A percentile compares a stretch with the other conserved stretches of the same genome.
Conservation (phyloP, 2,329 filamentous ascomycete species). For the Diaporthe aspalathi region DNA sequence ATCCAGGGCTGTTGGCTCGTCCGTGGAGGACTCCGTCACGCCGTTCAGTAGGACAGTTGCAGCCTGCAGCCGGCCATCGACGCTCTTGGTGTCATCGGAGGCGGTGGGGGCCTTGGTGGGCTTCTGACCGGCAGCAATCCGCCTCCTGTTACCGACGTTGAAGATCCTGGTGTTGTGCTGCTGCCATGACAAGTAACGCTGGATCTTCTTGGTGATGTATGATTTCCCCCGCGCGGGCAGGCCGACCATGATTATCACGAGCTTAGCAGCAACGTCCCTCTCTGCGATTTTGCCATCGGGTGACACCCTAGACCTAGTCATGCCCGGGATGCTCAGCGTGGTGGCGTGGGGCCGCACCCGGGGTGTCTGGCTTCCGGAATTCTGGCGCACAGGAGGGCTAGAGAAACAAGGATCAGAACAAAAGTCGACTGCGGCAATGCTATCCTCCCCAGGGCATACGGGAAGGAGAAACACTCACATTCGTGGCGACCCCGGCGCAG, state of each 20-base stretch:
- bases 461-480: slow-evolving; percentile 57
- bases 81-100: slow-evolving; percentile 45
- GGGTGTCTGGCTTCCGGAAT: slow-evolving; percentile 82
- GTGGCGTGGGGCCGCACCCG: slow-evolving; percentile 85
- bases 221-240: slow-evolving; percentile 95
- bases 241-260: slow-evolving; percentile 98
- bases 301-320: slow-evolving; percentile 95
- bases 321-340: slow-evolving; percentile 94
- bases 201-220: slow-evolving; percentile 98
- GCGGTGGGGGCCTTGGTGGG: slow-evolving; percentile 46
- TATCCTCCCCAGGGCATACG: slow-evolving; percentile 25
- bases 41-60: slow-evolving; percentile 71
- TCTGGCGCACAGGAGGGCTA: slow-evolving; percentile 76
- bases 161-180: slow-evolving; percentile 97
- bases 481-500: slow-evolving; percentile 68
- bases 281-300: slow-evolving; percentile 95
- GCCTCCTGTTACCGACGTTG: slow-evolving; percentile 93
- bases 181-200: slow-evolving; percentile 95
- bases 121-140: slow-evolving; percentile 75
- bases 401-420: slow-evolving; percentile 34
- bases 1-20: slow-evolving; percentile 55
- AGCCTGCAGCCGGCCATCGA: slow-evolving; percentile 62
- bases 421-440: not conserved
- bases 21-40: slow-evolving; percentile 51
- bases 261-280: slow-evolving; percentile 93